These are phyloP conservation scores for Dioscorea dumetorum DNA, from an alignment of 106 monocot species.

Conservation along the genomic window DNA sequence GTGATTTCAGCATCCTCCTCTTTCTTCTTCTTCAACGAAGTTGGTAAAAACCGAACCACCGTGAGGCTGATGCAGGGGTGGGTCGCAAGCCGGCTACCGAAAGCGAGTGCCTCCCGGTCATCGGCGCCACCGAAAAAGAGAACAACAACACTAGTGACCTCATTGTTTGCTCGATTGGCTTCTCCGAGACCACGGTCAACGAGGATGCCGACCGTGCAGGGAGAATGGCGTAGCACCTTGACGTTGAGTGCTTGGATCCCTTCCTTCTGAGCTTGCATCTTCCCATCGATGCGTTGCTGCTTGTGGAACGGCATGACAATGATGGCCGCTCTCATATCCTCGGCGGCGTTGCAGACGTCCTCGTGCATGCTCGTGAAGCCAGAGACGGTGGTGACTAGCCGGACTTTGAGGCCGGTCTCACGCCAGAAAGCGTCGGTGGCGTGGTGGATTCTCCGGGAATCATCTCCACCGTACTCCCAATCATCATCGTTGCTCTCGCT, in stretches of 20 bases:
- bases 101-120: constrained; percentile 16
- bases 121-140: constrained; percentile 21
- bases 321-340: constrained; percentile 34
- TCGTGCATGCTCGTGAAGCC: constrained; percentile 50
- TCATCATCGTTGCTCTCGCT: constrained; percentile 4
- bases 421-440: constrained; percentile 63
- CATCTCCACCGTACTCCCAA: constrained; percentile 11
- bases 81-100: constrained; percentile 1
- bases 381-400: constrained; percentile 62
- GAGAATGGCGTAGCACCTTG: constrained; percentile 27
- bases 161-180: not conserved
- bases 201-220: constrained; percentile 50
- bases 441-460: constrained; percentile 24
- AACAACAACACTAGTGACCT: constrained; percentile 8
- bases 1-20: not conserved
- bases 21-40: not conserved
- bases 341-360: constrained; percentile 52
- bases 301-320: constrained; percentile 67
- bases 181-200: constrained; percentile 32
- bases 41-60: constrained; percentile 7
- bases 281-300: constrained; percentile 29
- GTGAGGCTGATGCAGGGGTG: constrained; percentile 5
- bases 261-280: constrained; percentile 28
- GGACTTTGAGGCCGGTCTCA: constrained; percentile 27
- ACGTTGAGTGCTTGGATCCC: constrained; percentile 24